These are phyloP conservation scores for Perilla frutescens DNA, from an alignment of 257 asterid genomes.

Conservation along the genomic window DNA sequence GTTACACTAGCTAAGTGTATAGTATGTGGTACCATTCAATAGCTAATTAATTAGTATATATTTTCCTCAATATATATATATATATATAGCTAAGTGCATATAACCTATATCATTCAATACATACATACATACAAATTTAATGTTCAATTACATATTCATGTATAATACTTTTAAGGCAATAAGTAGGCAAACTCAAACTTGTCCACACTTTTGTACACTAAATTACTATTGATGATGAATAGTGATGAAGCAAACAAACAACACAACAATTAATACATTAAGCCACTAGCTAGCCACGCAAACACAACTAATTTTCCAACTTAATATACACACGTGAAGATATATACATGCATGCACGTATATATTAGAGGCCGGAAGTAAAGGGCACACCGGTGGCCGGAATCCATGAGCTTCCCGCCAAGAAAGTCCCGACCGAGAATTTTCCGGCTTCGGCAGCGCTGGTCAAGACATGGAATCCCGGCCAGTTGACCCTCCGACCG, in stretches of 20 bases:
- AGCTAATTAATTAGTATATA: too few relatives aligned
- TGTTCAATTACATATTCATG: too few relatives aligned
- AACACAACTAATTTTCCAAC: too few relatives aligned
- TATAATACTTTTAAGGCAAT: too few relatives aligned
- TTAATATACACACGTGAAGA: too few relatives aligned
- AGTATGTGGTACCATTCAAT: too few relatives aligned
- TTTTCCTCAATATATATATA: too few relatives aligned
- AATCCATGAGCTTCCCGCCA: slow-evolving; percentile 61
- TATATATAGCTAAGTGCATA: too few relatives aligned
- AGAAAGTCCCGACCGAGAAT: slow-evolving; percentile 52
- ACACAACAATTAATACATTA: background rate
- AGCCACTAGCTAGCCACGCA: too few relatives aligned
- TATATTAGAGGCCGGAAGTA: slow-evolving; percentile 54
- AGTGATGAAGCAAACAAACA: background rate
- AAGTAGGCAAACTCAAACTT: background rate
- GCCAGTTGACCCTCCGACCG: slow-evolving; percentile 55
- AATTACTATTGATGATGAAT: background rate
- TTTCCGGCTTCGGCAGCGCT: slow-evolving; percentile 42
- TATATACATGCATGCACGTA: background rate
- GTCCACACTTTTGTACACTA: background rate
- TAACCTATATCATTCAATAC: too few relatives aligned
- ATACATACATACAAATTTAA: too few relatives aligned
- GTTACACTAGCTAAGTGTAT: too few relatives aligned
- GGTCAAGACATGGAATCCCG: slow-evolving; percentile 45
- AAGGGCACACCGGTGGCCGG: slow-evolving; percentile 57